Conservation (phyloP, 2,329 filamentous ascomycete genomes). For the Diaporthe sp. region DNA sequence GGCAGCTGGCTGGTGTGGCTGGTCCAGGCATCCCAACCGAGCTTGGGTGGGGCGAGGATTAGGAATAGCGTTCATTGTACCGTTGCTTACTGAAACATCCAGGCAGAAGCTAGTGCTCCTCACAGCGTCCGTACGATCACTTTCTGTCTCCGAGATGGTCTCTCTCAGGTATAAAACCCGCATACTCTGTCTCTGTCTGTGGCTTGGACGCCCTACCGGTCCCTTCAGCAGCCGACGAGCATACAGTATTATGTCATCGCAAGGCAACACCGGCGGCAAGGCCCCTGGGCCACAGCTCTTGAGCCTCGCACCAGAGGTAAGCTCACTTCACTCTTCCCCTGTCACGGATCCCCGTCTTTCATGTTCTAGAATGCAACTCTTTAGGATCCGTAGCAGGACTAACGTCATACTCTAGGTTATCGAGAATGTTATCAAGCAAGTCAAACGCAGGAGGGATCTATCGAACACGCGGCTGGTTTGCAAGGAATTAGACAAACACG, state of each 20-base stretch:
- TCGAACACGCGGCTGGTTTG: not conserved
- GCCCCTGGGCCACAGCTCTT: not conserved
- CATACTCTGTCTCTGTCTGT: not conserved
- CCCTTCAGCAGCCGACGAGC: not conserved
- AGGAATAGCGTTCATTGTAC: not conserved
- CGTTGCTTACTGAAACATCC: not conserved
- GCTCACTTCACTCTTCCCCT: too few relatives aligned
- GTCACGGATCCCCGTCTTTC: too few relatives aligned
- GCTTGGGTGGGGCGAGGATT: not conserved
- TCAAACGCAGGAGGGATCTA: slow-evolving; percentile 5
- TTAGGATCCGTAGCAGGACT: too few relatives aligned
- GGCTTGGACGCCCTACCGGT: not conserved
- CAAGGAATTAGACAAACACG: slow-evolving; percentile 9
- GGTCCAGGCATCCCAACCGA: not conserved
- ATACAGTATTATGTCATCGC: not conserved
- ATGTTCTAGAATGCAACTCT: too few relatives aligned
- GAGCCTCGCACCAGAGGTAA: slow-evolving; percentile 23
- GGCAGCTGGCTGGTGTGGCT: slow-evolving; percentile 9
- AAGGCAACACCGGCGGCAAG: not conserved
- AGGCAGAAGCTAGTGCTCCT: not conserved
- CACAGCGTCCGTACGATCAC: not conserved
- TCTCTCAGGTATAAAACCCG: not conserved
- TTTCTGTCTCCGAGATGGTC: not conserved
- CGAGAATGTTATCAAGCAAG: slow-evolving; percentile 10
- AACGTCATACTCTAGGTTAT: too few relatives aligned